phyloP scores from a whole-genome alignment of 1,284 basidiomycete species.

The Cyathus pygmaeus region DNA sequence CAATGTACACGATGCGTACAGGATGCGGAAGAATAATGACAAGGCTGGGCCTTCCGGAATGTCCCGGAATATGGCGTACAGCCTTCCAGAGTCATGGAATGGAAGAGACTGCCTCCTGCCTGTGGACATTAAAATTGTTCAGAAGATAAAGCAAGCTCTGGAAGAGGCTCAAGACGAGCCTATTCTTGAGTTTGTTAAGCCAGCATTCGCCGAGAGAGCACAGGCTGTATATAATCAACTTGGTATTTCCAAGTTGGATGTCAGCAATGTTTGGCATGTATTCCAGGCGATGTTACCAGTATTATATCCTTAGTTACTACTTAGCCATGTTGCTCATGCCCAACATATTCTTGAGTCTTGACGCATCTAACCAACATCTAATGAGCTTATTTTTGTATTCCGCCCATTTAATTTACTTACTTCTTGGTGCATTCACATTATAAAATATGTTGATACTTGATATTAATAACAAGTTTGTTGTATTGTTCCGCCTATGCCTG shows the following conservation, averaged over 20 bases:
- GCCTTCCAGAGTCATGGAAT: conserved; percentile 22
- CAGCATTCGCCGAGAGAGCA: conserved; percentile 20
- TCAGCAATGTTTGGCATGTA: conserved; percentile 30
- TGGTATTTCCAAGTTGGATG: conserved; percentile 7
- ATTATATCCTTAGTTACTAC: conserved; percentile 10
- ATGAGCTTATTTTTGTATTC: too few species aligned
- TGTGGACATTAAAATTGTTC: conserved; percentile 26
- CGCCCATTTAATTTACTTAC: too few species aligned
- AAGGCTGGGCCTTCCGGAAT: conserved; percentile 40
- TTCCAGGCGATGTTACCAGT: conserved; percentile 22
- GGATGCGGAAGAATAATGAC: conserved; percentile 26
- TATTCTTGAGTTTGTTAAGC: conserved; percentile 24
- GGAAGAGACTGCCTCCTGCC: conserved; percentile 28
- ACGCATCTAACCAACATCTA: too few species aligned
- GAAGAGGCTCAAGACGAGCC: conserved; percentile 16
- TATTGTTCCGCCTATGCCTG: too few species aligned
- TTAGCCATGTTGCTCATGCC: too few species aligned
- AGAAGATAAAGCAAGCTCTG: conserved; percentile 27
- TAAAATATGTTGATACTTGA: too few species aligned
- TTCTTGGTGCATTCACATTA: too few species aligned
- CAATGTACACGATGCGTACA: conserved; percentile 19
- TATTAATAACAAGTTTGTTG: too few species aligned
- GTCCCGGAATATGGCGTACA: conserved; percentile 35
- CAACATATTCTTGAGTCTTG: too few species aligned
- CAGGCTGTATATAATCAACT: conserved; percentile 19